Evolutionary conservation across 495 filamentous ascomycete species (phyloP).

Genomic region (Aspergillus sparsus): DNA sequence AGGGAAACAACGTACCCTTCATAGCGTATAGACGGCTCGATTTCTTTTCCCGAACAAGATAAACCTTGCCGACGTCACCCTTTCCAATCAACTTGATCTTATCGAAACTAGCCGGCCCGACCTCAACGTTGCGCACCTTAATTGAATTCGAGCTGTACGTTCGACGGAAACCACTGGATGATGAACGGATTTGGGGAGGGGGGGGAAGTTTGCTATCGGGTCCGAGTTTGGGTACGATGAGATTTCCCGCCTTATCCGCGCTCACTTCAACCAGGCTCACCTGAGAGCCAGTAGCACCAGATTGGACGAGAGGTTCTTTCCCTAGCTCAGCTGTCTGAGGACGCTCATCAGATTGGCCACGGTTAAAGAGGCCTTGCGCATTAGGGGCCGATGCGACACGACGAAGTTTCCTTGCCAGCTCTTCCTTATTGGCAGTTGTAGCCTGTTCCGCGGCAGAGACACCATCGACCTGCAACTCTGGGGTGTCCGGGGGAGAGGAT

Average conservation of each 20-base stretch:
- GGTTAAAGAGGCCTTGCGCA: conserved; percentile 86
- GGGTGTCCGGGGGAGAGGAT: conserved; percentile 93
- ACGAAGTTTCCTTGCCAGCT: conserved; percentile 86
- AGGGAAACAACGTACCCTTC: conserved; percentile 69
- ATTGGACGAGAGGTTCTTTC: conserved; percentile 70
- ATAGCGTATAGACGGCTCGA: conserved; percentile 92
- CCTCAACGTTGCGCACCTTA: conserved; percentile 95
- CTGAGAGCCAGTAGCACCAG: conserved; percentile 55
- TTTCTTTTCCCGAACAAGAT: conserved; percentile 97
- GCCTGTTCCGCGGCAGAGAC: conserved; percentile 75
- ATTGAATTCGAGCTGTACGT: conserved; percentile 99
- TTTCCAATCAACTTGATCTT: conserved; percentile 99
- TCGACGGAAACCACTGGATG: conserved; percentile 72
- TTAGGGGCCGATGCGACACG: conserved; percentile 96
- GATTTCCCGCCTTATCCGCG: conserved; percentile 38
- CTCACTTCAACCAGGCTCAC: conserved; percentile 54
- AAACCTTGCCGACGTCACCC: conserved; percentile 98
- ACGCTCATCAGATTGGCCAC: conserved; percentile 62
- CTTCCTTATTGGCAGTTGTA: conserved; percentile 81
- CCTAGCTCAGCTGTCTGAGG: conserved; percentile 78
- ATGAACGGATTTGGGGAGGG: conserved; percentile 55
- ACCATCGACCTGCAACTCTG: conserved; percentile 69
- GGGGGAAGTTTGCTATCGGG: conserved; percentile 48
- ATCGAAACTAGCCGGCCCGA: conserved; percentile 93
- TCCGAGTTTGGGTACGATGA: conserved; percentile 46